Evolutionary conservation across 129 eudicot genomes (phyloP), one percentile per base, ranked within the genome.

Genomic region (Mikania micrantha): DNA sequence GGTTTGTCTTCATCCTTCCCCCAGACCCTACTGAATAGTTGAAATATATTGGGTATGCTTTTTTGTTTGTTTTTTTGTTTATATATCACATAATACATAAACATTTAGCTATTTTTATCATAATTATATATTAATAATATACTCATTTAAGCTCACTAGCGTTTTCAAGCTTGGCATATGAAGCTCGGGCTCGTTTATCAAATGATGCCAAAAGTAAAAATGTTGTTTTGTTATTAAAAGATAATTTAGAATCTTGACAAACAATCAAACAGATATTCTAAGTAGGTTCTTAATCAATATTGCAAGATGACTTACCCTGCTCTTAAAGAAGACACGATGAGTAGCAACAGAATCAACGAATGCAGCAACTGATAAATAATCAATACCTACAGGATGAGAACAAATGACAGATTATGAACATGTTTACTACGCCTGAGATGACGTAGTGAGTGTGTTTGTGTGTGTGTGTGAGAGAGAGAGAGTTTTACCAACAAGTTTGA

Each of bases 361-460:
- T 27, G 99, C 90, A 65, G 99, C 99, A 68, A 69, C 95, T 31
- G 95, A 89, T 75, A 93, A 82, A 84, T 93, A 93, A 78, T 93
- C 99, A 67, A 83, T 41, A 42, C 99, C 99, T 93, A 54, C 76
- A 84, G 57, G 49, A 57, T 41, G 21, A 73, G 53, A 65, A 71
- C 57, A 20, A 84, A 50, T 27, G 25, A 66, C 42, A 27, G 28
- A 28, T 22, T 3, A 39, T 41, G 34, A 45, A 45, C 54, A 47
- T 10, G 17, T 47, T 19, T 47, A 47, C 54, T 47, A 10, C 0
- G 54, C 54, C 17, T 7, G 25, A 47, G 19, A 59, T n/a, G n/a
- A n/a, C n/a, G n/a, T n/a, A n/a, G n/a, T n/a, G n/a, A n/a, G n/a
- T n/a, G n/a, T n/a, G n/a, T n/a, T n/a, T n/a, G n/a, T n/a, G n/a